phyloP scores from a whole-genome alignment of 1,139 yeast genomes.

The Debaryomyces udenii region DNA sequence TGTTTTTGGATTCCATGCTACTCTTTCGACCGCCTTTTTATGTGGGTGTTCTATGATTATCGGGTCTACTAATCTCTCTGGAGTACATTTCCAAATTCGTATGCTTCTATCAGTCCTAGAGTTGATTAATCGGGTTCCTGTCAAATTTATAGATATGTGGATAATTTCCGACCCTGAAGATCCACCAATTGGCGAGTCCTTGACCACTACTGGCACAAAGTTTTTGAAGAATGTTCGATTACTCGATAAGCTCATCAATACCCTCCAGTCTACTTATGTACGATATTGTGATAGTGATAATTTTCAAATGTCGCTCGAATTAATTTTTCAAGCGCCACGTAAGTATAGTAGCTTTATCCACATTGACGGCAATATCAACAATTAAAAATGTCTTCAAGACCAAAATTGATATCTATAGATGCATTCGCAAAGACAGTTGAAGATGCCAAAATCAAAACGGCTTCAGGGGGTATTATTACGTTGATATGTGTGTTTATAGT shows the following conservation, averaged over 20 bases:
- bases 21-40: conserved; percentile 46
- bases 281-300: conserved; percentile 1
- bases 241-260: conserved; percentile 13
- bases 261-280: background rate
- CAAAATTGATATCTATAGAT: conserved; percentile 68
- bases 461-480: conserved; percentile 89
- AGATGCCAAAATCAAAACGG: conserved; percentile 85
- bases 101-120: conserved; percentile 51
- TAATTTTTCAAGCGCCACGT: conserved; percentile 8
- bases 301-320: conserved; percentile 9
- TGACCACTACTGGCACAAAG: conserved; percentile 24
- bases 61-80: conserved; percentile 35
- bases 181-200: conserved; percentile 34
- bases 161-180: conserved; percentile 35
- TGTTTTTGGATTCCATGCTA: conserved; percentile 64
- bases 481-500: conserved; percentile 67
- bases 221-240: conserved; percentile 27
- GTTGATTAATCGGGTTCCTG: conserved; percentile 49
- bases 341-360: background rate
- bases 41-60: conserved; percentile 49
- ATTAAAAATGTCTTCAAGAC: conserved; percentile 35
- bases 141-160: conserved; percentile 34
- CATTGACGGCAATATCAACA: conserved; percentile 1
- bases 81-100: conserved; percentile 43
- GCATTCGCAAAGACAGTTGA: conserved; percentile 95